Evolutionary conservation across 805 yeast genomes (phyloP).

Genomic region (Candida mattraensis): DNA sequence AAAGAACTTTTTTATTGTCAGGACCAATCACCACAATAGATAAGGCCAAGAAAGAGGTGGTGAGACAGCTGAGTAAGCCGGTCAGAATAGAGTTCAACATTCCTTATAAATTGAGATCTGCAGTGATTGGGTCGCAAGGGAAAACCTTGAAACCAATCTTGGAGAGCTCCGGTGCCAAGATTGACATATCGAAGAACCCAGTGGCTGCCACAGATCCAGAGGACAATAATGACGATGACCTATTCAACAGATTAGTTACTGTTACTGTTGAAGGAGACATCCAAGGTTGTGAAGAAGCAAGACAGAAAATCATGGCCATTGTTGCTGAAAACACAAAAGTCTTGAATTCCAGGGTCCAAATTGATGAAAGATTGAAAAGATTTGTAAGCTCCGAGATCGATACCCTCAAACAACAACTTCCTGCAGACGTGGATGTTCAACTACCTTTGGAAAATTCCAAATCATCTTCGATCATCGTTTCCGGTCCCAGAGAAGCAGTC

Average conservation of each 20-base stretch:
- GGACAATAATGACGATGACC: constrained; percentile 64
- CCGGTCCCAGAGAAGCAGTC: constrained; percentile 73
- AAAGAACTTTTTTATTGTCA: constrained; percentile 78
- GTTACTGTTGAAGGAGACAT: constrained; percentile 79
- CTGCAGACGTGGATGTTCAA: constrained; percentile 30
- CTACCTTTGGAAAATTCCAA: constrained; percentile 35
- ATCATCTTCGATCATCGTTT: constrained; percentile 47
- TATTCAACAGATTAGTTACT: constrained; percentile 56
- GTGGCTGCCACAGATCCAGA: constrained; percentile 16
- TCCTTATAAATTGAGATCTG: constrained; percentile 75
- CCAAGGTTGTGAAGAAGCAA: constrained; percentile 79
- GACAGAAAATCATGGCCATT: constrained; percentile 63
- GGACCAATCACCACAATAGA: constrained; percentile 70
- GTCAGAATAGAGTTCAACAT: constrained; percentile 57
- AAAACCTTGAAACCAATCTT: constrained; percentile 76
- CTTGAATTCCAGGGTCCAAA: constrained; percentile 48
- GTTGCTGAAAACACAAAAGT: constrained; percentile 73
- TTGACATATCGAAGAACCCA: constrained; percentile 57
- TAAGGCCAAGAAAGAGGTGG: constrained; percentile 71
- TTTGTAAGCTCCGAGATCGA: constrained; percentile 40
- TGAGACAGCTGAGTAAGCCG: constrained; percentile 77
- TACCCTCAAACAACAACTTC: constrained; percentile 14
- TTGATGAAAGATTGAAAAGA: constrained; percentile 44
- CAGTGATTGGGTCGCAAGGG: constrained; percentile 87
- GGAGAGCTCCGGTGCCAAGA: constrained; percentile 61